These are phyloP conservation scores for Diaporthe aspalathi DNA, from an alignment of 2,329 filamentous ascomycete genomes.

Conservation along the genomic window DNA sequence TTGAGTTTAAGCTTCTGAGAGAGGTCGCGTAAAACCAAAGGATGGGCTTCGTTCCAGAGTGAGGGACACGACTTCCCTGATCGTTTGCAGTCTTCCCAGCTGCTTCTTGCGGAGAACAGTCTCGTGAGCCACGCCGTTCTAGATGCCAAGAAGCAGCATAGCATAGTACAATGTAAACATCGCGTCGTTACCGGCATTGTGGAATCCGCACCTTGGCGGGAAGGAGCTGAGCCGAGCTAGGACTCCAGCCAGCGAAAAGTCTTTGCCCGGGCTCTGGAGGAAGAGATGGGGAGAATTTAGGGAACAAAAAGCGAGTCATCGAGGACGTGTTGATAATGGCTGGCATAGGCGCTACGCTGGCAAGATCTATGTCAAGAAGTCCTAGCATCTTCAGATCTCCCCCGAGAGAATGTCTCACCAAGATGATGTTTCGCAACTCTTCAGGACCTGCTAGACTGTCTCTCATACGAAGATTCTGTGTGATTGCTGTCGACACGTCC, in stretches of 20 bases:
- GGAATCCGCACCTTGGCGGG: background rate
- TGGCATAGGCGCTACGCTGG: background rate
- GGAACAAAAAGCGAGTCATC: background rate
- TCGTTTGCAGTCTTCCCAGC: background rate
- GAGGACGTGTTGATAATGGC: background rate
- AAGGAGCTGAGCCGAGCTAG: background rate
- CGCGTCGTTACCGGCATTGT: background rate
- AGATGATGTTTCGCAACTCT: background rate
- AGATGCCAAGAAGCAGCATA: background rate
- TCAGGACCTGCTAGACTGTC: background rate
- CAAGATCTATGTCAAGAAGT: background rate
- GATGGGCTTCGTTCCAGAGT: too few species aligned
- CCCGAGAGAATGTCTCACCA: background rate
- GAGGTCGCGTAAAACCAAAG: too few species aligned
- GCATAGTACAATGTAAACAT: background rate
- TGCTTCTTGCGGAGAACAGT: background rate
- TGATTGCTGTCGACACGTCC: background rate
- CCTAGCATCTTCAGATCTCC: background rate
- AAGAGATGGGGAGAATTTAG: background rate
- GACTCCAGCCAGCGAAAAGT: background rate
- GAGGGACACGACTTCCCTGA: background rate
- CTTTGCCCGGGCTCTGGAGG: background rate
- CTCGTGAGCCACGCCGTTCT: background rate
- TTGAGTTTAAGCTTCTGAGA: too few species aligned
- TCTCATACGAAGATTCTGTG: background rate